Conservation (phyloP, 1,284 basidiomycete species). For the Coniophora puteana region DNA sequence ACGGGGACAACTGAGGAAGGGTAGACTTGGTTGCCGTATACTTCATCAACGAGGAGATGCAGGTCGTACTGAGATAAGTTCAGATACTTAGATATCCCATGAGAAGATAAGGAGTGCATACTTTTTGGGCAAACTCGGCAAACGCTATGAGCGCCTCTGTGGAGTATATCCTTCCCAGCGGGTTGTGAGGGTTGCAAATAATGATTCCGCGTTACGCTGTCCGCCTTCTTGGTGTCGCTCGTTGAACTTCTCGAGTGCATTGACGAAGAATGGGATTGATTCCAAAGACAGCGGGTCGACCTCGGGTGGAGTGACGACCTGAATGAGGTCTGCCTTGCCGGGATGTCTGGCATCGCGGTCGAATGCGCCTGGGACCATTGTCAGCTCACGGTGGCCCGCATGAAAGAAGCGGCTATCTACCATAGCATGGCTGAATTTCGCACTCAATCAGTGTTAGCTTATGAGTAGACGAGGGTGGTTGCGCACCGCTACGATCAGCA, state of each 20-base stretch:
- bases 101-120: no score
- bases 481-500: constrained; percentile 10
- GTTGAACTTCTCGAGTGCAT: constrained; percentile 4
- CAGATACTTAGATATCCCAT: no score
- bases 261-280: constrained; percentile 5
- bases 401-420: no score
- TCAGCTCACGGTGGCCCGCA: background rate
- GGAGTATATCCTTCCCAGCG: constrained; percentile 11
- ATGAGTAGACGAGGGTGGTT: no score
- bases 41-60: constrained; percentile 13
- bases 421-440: no score
- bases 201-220: constrained; percentile 6
- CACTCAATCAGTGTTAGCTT: no score
- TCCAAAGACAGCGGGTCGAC: constrained; percentile 9
- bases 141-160: constrained; percentile 11
- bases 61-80: constrained; percentile 9
- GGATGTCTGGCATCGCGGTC: constrained; percentile 10
- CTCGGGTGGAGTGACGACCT: constrained; percentile 9
- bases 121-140: constrained; percentile 12
- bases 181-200: constrained; percentile 15
- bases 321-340: constrained; percentile 7
- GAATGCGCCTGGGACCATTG: constrained; percentile 6
- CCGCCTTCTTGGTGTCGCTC: no score
- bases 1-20: constrained; percentile 7
- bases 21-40: constrained; percentile 14